Conservation (phyloP, 2,329 filamentous ascomycete species). For the Chaetomium olivaceum region DNA sequence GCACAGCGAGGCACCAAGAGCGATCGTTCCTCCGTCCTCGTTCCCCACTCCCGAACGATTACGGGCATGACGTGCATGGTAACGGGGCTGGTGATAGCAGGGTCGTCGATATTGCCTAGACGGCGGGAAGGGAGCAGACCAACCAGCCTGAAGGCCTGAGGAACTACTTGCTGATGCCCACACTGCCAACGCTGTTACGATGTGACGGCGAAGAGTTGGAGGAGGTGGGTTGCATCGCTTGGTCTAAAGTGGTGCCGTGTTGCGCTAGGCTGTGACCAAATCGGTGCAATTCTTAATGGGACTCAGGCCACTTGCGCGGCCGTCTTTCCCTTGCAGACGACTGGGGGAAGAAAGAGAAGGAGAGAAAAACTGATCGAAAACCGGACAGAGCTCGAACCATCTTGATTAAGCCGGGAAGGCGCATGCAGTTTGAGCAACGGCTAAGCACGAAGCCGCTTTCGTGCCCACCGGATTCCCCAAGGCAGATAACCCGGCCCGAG, state of each 20-base stretch:
- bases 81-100: neutral
- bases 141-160: slow-evolving; percentile 2
- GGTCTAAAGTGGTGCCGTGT: neutral
- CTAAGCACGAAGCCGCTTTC: slow-evolving; percentile 19
- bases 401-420: neutral
- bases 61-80: slow-evolving; percentile 14
- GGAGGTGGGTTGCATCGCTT: slow-evolving; percentile 20
- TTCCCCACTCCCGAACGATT: neutral
- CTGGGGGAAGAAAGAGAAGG: neutral
- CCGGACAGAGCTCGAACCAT: neutral
- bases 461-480: slow-evolving; percentile 23
- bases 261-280: slow-evolving; percentile 18
- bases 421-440: slow-evolving; percentile 9
- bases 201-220: neutral
- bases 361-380: too few species aligned
- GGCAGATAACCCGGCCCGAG: slow-evolving; percentile 32
- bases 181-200: neutral
- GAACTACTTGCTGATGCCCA: neutral
- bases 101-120: slow-evolving; percentile 10
- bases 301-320: slow-evolving; percentile 10
- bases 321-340: neutral
- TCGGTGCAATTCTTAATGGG: slow-evolving; percentile 27
- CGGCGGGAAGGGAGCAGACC: slow-evolving; percentile 10
- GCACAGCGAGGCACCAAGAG: slow-evolving; percentile 9
- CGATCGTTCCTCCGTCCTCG: neutral